Evolutionary conservation across 768 basidiomycete species (phyloP), one percentile per base, ranked within the genome.

Genomic region (Lactarius vividus): DNA sequence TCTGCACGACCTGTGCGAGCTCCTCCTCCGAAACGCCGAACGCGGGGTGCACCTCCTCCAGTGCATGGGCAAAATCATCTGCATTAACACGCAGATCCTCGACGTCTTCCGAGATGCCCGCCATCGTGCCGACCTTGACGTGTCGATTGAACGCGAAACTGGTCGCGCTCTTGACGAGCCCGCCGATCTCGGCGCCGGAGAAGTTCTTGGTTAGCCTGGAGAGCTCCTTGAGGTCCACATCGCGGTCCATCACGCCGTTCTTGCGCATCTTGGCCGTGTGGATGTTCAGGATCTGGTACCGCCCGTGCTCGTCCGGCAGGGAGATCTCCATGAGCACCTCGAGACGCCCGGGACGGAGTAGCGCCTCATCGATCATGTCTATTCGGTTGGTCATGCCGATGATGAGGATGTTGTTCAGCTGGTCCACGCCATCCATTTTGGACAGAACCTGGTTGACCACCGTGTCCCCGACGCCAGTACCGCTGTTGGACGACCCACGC

Each of bases 271-370:
- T 96, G 60, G 84, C 74, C 0, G 97, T 99, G 76, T 99, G 97
- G 73, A 99, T 99, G 70, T 81, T 91, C 66, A 99, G 83, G 71
- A 98, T 99, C 77, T 99, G 97, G 64, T 83, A 80, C 2, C 97
- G 91, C 33, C 97, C 97, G 2, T 88, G 78, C 73, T 94, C 96
- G 73, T 98, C 96, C 0, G 97, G 97, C 0, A 99, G 82, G 3
- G 96, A 98, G 67, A 99, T 98, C 78, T 99, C 97, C 89, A 99
- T 97, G 77, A 98, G 97, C 16, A 98, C 96, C 76, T 99, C 97
- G 56, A 99, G 88, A 81, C 97, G 96, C 52, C 97, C 97, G 1
- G 97, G 96, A 72, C 97, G 95, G 6, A 98, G 84, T 2, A 98
- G 84, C 9, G 96, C 97, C 74, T 99, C 97, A 73, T 99, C 97